Percentiles rank a stretch among this genome's conserved stretches.
Evolutionary conservation across 2,329 filamentous ascomycete species (phyloP).

Genomic region (Trichoderma brevicompactum): DNA sequence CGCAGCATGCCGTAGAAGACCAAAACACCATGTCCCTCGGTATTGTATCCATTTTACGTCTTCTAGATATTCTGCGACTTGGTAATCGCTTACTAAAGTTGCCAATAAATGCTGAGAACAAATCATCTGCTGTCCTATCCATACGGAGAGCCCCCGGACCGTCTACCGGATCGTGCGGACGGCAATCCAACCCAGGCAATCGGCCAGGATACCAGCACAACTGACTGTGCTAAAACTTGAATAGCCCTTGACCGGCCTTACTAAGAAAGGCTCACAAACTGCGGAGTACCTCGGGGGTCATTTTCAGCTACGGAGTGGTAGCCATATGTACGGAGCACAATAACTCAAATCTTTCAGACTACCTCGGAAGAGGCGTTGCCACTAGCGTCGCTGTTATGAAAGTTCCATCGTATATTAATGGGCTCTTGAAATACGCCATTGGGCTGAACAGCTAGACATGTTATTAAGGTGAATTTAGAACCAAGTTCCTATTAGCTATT

Average conservation of each 20-base stretch:
- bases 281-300: too few species aligned
- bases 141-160: not conserved
- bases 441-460: too few species aligned
- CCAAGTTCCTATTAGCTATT: too few species aligned
- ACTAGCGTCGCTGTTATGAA: not conserved
- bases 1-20: not conserved
- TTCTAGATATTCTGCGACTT: too few species aligned
- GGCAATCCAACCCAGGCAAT: not conserved
- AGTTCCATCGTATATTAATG: too few species aligned
- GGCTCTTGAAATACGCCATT: too few species aligned
- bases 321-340: not conserved
- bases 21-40: not conserved
- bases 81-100: too few species aligned
- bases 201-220: not conserved
- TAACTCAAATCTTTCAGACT: not conserved
- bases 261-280: not conserved
- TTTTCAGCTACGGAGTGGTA: not conserved
- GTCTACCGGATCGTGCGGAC: not conserved
- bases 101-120: too few species aligned
- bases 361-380: not conserved
- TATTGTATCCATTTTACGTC: not conserved
- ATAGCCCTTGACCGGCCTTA: not conserved
- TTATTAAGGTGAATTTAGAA: too few species aligned
- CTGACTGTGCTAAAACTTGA: not conserved
- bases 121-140: too few species aligned